phyloP scores from a whole-genome alignment of 176 grass and related monocot genomes.

The Zea luxurians region DNA sequence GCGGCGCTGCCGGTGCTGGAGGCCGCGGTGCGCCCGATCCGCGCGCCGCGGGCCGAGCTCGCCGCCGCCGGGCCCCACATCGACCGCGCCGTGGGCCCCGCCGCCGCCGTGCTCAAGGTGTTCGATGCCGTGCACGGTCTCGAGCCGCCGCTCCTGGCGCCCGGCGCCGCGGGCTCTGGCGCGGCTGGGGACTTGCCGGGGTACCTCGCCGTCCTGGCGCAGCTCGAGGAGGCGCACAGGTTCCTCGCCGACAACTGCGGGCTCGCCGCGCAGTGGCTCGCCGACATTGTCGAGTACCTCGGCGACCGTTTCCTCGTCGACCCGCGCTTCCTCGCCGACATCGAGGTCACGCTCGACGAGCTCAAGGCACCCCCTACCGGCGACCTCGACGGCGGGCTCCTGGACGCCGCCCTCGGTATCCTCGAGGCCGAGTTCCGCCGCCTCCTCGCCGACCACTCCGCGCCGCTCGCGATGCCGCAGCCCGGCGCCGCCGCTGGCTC shows the following conservation, averaged over 20 bases:
- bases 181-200: conserved; percentile 39
- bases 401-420: conserved; percentile 60
- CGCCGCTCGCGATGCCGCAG: conserved; percentile 52
- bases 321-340: conserved; percentile 65
- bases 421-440: conserved; percentile 65
- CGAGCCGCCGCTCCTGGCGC: conserved; percentile 68
- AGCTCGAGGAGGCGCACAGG: conserved; percentile 68
- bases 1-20: conserved; percentile 66
- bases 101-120: conserved; percentile 92
- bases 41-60: conserved; percentile 54
- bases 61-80: conserved; percentile 67
- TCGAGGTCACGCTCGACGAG: conserved; percentile 42
- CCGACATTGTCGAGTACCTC: conserved; percentile 86
- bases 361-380: conserved; percentile 44
- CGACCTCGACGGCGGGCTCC: conserved; percentile 66
- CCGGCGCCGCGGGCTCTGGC: conserved; percentile 13
- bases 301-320: conserved; percentile 70
- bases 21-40: conserved; percentile 82
- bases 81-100: conserved; percentile 81
- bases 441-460: conserved; percentile 60
- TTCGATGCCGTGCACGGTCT: conserved; percentile 94
- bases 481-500: conserved; percentile 12
- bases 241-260: conserved; percentile 76
- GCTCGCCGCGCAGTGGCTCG: conserved; percentile 80
- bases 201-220: conserved; percentile 62